Conservation (phyloP, 306 rosid genomes). For the Prosopis cineraria region DNA sequence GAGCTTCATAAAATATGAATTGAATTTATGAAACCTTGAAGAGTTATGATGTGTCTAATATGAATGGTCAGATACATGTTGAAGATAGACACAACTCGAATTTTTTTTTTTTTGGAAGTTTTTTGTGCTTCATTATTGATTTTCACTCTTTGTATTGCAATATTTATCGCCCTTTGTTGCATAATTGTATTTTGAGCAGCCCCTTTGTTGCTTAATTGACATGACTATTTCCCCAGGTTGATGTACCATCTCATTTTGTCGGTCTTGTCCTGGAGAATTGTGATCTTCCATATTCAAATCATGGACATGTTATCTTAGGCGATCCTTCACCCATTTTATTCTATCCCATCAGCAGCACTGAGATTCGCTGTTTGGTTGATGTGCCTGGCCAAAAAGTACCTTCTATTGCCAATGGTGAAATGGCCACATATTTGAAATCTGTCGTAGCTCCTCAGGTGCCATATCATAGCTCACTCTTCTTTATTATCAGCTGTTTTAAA, state of each 20-base stretch:
- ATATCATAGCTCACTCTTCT: not conserved
- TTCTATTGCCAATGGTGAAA: conserved; percentile 74
- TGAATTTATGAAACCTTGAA: not conserved
- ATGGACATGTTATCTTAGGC: conserved; percentile 77
- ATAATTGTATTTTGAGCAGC: too few species aligned
- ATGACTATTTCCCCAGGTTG: conserved; percentile 54
- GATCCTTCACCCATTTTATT: conserved; percentile 81
- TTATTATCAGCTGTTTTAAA: not conserved
- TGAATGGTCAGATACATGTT: not conserved
- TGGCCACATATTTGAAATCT: conserved; percentile 64
- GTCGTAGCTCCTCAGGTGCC: conserved; percentile 82
- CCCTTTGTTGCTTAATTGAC: not conserved
- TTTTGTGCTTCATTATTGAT: not conserved
- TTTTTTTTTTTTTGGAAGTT: not conserved
- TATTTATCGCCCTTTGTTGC: not conserved
- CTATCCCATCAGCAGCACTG: conserved; percentile 75
- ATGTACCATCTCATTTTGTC: conserved; percentile 75
- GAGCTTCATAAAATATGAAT: not conserved
- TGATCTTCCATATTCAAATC: conserved; percentile 66
- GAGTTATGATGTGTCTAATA: not conserved
- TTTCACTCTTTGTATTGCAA: not conserved
- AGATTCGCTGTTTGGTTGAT: conserved; percentile 79
- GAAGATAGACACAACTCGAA: not conserved
- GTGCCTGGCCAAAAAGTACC: conserved; percentile 76
- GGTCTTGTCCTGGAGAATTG: conserved; percentile 75